Percentiles rank a stretch among this genome's conserved stretches.
These are phyloP conservation scores for Yarrowia galli DNA, from an alignment of 1,139 yeast genomes.

Conservation along the genomic window DNA sequence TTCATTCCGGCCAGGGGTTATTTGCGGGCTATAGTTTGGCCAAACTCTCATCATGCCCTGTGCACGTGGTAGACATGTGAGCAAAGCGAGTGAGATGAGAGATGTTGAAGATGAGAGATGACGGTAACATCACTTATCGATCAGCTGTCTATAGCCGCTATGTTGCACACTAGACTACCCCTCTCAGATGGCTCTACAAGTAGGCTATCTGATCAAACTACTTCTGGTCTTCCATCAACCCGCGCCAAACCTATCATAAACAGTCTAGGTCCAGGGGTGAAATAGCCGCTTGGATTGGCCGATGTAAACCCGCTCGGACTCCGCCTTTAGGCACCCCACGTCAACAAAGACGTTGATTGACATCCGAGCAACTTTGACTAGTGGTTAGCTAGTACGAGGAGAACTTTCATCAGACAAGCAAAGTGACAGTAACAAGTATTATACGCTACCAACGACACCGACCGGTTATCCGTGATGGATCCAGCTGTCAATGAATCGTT, in stretches of 20 bases:
- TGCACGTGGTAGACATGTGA: conserved; percentile 26
- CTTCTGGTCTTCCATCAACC: neutral
- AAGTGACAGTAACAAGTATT: no score
- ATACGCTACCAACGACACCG: no score
- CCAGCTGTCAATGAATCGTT: neutral
- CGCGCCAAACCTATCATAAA: neutral
- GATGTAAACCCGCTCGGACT: neutral
- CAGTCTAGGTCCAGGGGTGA: conserved; percentile 5
- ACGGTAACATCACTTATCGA: no score
- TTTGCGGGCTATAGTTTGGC: neutral
- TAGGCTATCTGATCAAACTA: neutral
- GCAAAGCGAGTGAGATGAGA: neutral
- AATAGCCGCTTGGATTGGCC: neutral
- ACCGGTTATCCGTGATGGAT: neutral
- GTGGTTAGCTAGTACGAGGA: neutral
- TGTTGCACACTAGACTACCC: neutral
- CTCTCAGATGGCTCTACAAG: neutral
- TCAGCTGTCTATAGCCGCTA: no score
- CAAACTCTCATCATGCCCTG: conserved; percentile 1
- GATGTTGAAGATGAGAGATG: no score
- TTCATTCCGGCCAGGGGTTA: conserved; percentile 25
- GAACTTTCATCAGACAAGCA: no score
- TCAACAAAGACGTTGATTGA: neutral
- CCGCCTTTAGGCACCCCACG: conserved; percentile 4
- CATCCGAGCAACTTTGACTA: neutral